Conservation (phyloP, 371 early-diverging fungal genomes). For the Zychaea mexicana region DNA sequence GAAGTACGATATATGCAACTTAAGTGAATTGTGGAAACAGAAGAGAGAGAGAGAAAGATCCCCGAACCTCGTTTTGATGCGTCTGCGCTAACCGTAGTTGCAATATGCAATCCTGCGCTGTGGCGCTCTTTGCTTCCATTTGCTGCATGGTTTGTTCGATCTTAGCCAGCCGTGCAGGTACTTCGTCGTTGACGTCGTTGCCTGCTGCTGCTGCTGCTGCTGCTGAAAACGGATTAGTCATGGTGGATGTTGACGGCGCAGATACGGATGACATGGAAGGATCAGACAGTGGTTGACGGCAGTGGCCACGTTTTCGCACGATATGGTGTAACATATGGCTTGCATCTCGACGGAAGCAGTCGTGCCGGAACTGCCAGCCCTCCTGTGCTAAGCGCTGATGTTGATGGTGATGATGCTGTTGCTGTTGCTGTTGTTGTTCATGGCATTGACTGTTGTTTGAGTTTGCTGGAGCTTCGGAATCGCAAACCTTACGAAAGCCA, state of each 20-base stretch:
- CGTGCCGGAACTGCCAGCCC: slow-evolving; percentile 19
- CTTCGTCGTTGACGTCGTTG: neutral
- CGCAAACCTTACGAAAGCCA: slow-evolving; percentile 22
- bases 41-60: neutral
- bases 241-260: neutral
- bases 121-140: neutral
- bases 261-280: neutral
- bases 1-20: too few species aligned
- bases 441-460: slow-evolving; percentile 3
- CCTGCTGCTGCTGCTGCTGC: too few species aligned
- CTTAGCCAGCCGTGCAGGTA: neutral
- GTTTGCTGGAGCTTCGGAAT: neutral
- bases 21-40: neutral
- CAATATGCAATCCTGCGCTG: neutral
- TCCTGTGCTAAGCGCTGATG: neutral
- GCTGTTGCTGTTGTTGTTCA: neutral
- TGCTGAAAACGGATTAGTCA: too few species aligned
- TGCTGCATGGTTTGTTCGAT: neutral
- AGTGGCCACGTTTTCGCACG: slow-evolving; percentile 3
- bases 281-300: neutral
- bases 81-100: slow-evolving; percentile 6
- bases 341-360: slow-evolving; percentile 11
- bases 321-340: slow-evolving; percentile 7
- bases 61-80: slow-evolving; percentile 6
- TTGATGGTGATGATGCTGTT: neutral